Evolutionary conservation across 2,329 filamentous ascomycete genomes (phyloP).

Genomic region (Arachnopeziza araneosa): DNA sequence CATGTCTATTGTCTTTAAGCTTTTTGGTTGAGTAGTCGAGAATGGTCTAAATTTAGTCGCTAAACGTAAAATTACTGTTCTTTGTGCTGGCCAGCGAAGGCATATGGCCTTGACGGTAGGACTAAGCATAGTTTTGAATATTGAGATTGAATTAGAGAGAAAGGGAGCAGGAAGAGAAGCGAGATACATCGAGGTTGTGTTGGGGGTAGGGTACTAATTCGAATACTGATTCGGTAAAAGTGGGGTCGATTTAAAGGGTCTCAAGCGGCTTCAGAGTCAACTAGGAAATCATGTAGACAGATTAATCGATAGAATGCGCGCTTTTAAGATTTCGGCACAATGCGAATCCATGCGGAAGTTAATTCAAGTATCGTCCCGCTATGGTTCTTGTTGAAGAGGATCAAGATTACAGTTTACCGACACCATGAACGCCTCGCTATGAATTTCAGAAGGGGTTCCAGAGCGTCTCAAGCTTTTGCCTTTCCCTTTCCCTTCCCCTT

Average conservation of each 20-base stretch:
- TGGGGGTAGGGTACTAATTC: neutral
- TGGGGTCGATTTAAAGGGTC: neutral
- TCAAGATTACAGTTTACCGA: neutral
- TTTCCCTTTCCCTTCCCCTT: conserved; percentile 17
- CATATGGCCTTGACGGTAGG: conserved; percentile 3
- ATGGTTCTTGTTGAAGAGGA: neutral
- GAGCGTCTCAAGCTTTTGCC: conserved; percentile 6
- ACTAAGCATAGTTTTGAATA: conserved; percentile 1
- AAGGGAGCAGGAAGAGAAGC: neutral
- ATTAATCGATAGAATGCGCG: too few relatives aligned
- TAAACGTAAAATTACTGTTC: neutral
- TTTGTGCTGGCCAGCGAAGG: neutral
- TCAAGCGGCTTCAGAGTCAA: neutral
- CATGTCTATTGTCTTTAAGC: conserved; percentile 31
- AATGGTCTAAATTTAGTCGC: conserved; percentile 6
- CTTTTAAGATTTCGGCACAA: too few relatives aligned
- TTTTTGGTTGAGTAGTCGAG: conserved; percentile 11
- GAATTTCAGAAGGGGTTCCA: neutral
- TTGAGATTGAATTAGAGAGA: neutral
- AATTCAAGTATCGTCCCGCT: neutral
- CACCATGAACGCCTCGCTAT: conserved; percentile 15
- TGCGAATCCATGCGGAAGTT: neutral
- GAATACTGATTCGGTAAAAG: neutral
- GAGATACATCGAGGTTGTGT: neutral
- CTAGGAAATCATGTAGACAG: too few relatives aligned